phyloP scores from a whole-genome alignment of 176 grass and related monocot genomes.

The Elaeis guineensis region DNA sequence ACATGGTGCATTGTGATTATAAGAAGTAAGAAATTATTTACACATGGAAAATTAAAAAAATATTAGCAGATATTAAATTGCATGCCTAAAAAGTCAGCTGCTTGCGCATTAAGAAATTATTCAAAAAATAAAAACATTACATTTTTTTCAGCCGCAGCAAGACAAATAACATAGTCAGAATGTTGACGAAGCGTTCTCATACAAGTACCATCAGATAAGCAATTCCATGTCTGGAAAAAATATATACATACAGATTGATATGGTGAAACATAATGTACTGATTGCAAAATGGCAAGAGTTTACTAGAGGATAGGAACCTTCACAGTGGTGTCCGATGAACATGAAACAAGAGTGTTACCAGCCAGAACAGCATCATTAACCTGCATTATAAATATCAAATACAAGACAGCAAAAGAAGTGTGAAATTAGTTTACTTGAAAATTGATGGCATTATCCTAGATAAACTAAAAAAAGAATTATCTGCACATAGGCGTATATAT shows the following conservation, averaged over 20 bases:
- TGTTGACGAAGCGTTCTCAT: conserved; percentile 76
- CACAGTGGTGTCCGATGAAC: conserved; percentile 92
- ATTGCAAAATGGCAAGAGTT: no score
- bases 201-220: conserved; percentile 69
- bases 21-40: not conserved
- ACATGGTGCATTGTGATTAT: not conserved
- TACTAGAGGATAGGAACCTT: conserved; percentile 43
- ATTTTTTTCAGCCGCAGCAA: conserved; percentile 77
- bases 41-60: no score
- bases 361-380: conserved; percentile 93
- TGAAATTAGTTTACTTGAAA: not conserved
- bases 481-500: no score
- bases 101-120: no score
- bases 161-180: conserved; percentile 95
- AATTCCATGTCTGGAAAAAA: conserved; percentile 78
- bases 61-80: no score
- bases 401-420: conserved; percentile 8
- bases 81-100: no score
- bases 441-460: no score
- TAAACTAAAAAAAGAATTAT: no score
- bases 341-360: conserved; percentile 85
- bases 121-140: conserved; percentile 31
- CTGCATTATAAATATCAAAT: conserved; percentile 35
- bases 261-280: not conserved
- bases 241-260: not conserved